Evolutionary conservation across 169 alveolate species (phyloP).

Genomic region (Cryptosporidium muris): DNA sequence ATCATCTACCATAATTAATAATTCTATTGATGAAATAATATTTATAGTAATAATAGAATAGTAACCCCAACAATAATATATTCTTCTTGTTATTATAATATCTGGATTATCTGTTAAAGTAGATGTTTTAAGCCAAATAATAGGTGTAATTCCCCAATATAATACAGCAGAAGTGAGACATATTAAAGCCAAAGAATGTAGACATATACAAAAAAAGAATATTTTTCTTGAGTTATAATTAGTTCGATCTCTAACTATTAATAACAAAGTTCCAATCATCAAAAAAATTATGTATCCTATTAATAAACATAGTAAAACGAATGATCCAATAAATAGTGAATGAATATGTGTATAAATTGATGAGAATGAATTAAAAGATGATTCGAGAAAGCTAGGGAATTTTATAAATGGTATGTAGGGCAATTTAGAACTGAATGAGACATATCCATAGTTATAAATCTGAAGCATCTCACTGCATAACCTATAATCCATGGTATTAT

Average conservation of each 20-base stretch:
- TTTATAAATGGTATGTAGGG: too few species aligned
- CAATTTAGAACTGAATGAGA: too few species aligned
- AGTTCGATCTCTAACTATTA: conserved; percentile 16
- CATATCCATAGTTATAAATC: not conserved
- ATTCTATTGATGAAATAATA: not conserved
- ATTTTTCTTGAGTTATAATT: conserved; percentile 23
- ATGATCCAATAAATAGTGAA: not conserved
- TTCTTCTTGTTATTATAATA: not conserved
- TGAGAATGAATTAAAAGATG: not conserved
- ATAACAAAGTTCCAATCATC: conserved; percentile 10
- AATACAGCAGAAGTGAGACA: conserved; percentile 13
- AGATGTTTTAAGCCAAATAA: conserved; percentile 12
- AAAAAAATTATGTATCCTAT: conserved; percentile 17
- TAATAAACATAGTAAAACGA: conserved; percentile 8
- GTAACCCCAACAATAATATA: conserved; percentile 19
- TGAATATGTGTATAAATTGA: not conserved
- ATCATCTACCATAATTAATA: not conserved
- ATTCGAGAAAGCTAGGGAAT: not conserved
- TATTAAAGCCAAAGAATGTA: not conserved
- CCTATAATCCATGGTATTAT: conserved; percentile 4
- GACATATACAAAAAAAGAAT: conserved; percentile 5
- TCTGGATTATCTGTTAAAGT: not conserved
- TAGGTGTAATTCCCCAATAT: conserved; percentile 28
- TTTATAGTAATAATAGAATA: not conserved
- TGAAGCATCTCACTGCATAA: conserved; percentile 21